Base-by-base conservation (phyloP, 106 monocot species). In the Gastrodia elata region DNA sequence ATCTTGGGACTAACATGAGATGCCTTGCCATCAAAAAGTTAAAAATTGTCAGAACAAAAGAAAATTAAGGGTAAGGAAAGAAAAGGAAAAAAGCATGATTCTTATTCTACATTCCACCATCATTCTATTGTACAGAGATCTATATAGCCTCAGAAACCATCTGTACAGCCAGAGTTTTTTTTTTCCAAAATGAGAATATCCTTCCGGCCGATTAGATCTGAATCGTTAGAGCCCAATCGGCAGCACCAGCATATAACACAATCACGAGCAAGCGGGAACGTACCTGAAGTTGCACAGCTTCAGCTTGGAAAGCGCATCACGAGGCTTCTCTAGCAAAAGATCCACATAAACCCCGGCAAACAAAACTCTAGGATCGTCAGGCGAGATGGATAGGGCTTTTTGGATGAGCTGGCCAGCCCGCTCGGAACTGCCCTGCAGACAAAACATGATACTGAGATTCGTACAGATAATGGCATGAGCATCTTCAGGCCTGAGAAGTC, bases 321-420 rank as follows among this genome's bases (percentile, higher is more conserved):
- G 65, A 2, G 80, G 39, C 41, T 83, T 93, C 22, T 80, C 85
- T 56, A 71, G 81, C 28, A 77, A 70, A 64, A 93, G 86, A 74
- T 93, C 89, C n/a, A 93, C 38, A 70, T 89, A 89, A 26, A 87
- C 72, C 27, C 82, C 74, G 1, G 86, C 86, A 38, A 90, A 76
- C 55, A 86, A 43, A 33, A 74, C 88, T 57, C 80, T 86, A 11
- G 92, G 86, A 48, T 93, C 83, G 20, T 85, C 58, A n/a, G 97
- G 90, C 70, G 75, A 38, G 3, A 64, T 61, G 25, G 78, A 74
- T 5, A 86, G 38, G 42, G 84, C 93, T 71, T 84, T 65, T 48
- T 65, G 77, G 13, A 76, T 64, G 36, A 82, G 84, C 34, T 35
- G 58, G 38, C 64, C 78, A 4, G 97, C 97, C 71, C 83, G 80